Base-by-base conservation (phyloP, 176 grass and related monocot genomes). In the Oryza meyeriana region DNA sequence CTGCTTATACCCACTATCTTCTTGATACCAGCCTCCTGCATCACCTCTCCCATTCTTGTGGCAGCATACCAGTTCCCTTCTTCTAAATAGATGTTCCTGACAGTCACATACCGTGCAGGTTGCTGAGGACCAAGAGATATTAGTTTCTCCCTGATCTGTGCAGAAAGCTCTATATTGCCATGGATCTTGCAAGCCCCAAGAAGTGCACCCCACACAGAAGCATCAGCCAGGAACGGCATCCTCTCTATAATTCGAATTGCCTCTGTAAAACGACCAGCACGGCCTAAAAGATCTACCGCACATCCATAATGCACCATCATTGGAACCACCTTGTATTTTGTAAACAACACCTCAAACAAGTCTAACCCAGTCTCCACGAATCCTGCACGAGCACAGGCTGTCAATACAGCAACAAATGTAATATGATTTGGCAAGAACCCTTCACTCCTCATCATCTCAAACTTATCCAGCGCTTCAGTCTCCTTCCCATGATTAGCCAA, bases 241-340 rank as follows among this genome's bases (percentile, higher is more conserved):
- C 72, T 83, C 14, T 77, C 44, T 32, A 97, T 82, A 59, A 86
- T 81, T 25, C 86, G 41, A 71, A 90, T 18, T 8, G 94, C 94
- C 63, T 92, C 89, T 10, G 16, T 39, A 30, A 94, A 73, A 39
- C 88, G 66, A 5, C 85, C 87, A 66, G 82, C 85, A 31, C 45
- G 86, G 13, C 87, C 75, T 68, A 97, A 72, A 18, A 97, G 62
- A 63, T 97, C 87, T 30, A 94, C 91, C 10, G 92, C 68, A 69
- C 91, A 97, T n/a, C 91, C 91, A 41, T 92, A 94, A 89, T 94
- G 91, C 67, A 84, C 76, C 91, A 94, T 94, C 81, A 74, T 31
- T 24, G 85, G 94, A 50, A 69, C 35, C 47, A 94, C 30, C 80
- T 79, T 76, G 52, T 87, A 79, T 50, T 90, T 81, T 5, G 36